Base-by-base conservation (phyloP, 495 filamentous ascomycete genomes). In the Hypomontagnella submonticulosa region DNA sequence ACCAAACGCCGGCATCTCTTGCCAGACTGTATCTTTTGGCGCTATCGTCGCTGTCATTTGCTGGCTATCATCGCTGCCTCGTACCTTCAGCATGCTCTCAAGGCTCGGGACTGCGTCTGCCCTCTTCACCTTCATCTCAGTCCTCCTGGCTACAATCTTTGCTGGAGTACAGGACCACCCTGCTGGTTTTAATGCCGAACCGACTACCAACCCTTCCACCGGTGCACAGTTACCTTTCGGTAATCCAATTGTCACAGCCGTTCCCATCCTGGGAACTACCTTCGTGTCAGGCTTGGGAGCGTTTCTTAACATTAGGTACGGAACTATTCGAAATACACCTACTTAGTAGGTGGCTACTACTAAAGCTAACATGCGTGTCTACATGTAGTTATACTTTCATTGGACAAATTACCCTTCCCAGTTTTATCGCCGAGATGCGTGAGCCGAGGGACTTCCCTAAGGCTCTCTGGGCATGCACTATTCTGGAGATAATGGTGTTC, bases 351-450 rank as follows among this genome's bases (percentile, higher is more conserved):
- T 7, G 19, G 11, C 19, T n/a, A 43, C 11, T 30, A 10, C 11
- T 8, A 12, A 20, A 18, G 33, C 60, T 68, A 49, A 68, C 37
- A 30, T 27, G 6, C 23, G 23, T 53, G 11, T n/a, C n/a, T n/a
- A n/a, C n/a, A 15, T 19, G 13, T 32, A 87, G 85, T 75, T 96
- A 95, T 75, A 96, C 92, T 5, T 95, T 96, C 76, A 95, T 96
- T 64, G 92, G 92, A 3, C 92, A 96, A 73, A 96, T 96, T 74
- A 96, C 92, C 0, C 81, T 96, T 19, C 92, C 92, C 2, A 91
- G 88, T 68, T 96, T 96, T 80, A 96, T 96, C 63, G 92, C 92
- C 4, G 92, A 96, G 73, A 96, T 96, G 92, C 88, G 86, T 71
- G 84, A 95, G 34, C 92, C 92, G 0, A 71, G 82, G 57, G 92